These are phyloP conservation scores for Gastrolobium villosum DNA, from an alignment of 306 rosid genomes.

Conservation along the genomic window DNA sequence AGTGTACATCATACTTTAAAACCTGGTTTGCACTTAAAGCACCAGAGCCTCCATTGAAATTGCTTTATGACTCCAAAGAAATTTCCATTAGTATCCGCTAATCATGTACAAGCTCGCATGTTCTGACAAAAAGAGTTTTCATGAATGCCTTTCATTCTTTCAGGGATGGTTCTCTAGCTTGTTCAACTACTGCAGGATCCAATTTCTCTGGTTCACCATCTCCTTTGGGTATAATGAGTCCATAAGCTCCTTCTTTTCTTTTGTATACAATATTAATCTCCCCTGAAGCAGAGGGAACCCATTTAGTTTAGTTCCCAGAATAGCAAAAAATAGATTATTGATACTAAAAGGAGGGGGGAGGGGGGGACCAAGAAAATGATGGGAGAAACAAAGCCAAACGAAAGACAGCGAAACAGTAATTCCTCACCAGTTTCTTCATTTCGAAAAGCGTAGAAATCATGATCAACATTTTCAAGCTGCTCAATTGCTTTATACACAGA, in stretches of 20 bases:
- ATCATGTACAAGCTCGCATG: conserved; percentile 48
- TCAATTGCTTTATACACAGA: conserved; percentile 89
- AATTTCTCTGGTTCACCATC: conserved; percentile 58
- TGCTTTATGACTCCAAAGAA: conserved; percentile 47
- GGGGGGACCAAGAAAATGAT: not conserved
- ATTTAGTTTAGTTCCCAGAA: conserved; percentile 40
- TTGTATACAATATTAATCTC: conserved; percentile 84
- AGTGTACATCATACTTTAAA: conserved; percentile 39
- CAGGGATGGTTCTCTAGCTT: conserved; percentile 61
- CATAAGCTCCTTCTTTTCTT: conserved; percentile 91
- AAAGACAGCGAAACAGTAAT: conserved; percentile 11
- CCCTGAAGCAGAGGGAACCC: conserved; percentile 58
- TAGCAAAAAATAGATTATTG: conserved; percentile 26
- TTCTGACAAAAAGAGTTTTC: conserved; percentile 38
- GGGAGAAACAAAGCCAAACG: conserved; percentile 17
- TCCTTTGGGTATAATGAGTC: conserved; percentile 85
- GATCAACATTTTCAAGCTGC: conserved; percentile 88
- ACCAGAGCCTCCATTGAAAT: conserved; percentile 32
- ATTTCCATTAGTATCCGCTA: conserved; percentile 34
- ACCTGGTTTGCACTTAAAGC: conserved; percentile 37
- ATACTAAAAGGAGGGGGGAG: not conserved
- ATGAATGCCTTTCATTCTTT: conserved; percentile 59
- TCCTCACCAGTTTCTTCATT: conserved; percentile 91
- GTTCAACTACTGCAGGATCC: conserved; percentile 56
- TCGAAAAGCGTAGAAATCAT: conserved; percentile 89